Evolutionary conservation across 2,329 filamentous ascomycete genomes (phyloP), one percentile per base, ranked within the genome.

Genomic region (Ophiostoma sp.): DNA sequence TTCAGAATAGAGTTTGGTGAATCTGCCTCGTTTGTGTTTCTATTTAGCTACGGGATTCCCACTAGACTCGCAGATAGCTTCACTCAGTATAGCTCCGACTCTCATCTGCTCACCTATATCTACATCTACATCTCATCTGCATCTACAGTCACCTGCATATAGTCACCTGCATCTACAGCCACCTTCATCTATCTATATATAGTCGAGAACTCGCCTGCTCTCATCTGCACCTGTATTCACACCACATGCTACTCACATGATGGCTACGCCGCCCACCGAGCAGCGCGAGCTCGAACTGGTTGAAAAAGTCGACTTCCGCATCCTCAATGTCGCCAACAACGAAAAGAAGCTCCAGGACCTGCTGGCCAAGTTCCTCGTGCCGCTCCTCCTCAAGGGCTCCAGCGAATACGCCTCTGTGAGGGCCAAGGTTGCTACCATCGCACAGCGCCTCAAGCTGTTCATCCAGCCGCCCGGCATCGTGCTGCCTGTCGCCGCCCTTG

Each of bases 291-390:
- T 96, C 73, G 86, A 87, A 72, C 85, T 97, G 71, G 86, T 97
- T 66, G 90, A 91, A 74, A 94, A 91, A 76, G 89, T 96, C 63
- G 93, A 96, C 77, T 87, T 95, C 75, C 86, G 89, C 72, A 95
- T 97, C 74, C 76, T 87, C 16, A 89, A 87, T 41, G 86, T 94
- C 66, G 90, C 93, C 41, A 90, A 92, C 73, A 89, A 92, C 66
- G 94, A 97, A 76, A 83, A 87, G 71, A 96, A 94, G 79, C 85
- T 99, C 1, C 87, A 94, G 76, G 80, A 87, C 38, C 82, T 95
- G 16, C 83, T 99, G 18, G 87, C 90, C 74, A 88, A 85, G 58
- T 97, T 94, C 75, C 82, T 99, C 40, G 81, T 90, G 3, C 90
- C 94, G 0, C 80, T 98, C 11, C 84, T 99, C 2, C 83, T 97